Conservation (phyloP, 257 asterid species). For the Thymus mandschuricus region DNA sequence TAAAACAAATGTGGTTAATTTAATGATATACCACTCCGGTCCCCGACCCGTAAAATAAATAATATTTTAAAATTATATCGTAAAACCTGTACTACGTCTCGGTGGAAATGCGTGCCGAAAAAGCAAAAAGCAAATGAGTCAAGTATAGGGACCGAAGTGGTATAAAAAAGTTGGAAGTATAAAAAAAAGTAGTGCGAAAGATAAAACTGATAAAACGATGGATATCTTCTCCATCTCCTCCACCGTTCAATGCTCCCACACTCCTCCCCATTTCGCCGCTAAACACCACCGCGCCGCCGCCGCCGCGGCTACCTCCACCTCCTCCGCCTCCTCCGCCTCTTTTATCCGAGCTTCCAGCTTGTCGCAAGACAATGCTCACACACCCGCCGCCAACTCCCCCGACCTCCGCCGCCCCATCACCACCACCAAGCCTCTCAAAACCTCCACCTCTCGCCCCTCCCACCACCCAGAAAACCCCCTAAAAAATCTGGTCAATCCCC, state of each 20-base stretch:
- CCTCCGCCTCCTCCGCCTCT: conserved; percentile 26
- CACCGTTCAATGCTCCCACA: conserved; percentile 45
- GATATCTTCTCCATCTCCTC: conserved; percentile 50
- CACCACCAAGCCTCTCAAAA: conserved; percentile 48
- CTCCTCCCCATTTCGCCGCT: conserved; percentile 37
- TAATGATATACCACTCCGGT: too few species aligned
- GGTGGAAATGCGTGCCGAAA: too few species aligned
- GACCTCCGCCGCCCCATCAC: conserved; percentile 74
- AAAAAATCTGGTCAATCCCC: conserved; percentile 46
- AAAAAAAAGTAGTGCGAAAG: not conserved
- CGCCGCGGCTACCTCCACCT: conserved; percentile 21
- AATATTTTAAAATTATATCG: too few species aligned
- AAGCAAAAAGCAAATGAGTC: too few species aligned
- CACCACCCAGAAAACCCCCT: conserved; percentile 60
- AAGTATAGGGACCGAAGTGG: too few species aligned
- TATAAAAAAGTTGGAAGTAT: too few species aligned
- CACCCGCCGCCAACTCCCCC: conserved; percentile 41
- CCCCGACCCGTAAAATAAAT: too few species aligned
- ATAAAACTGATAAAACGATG: conserved; percentile 36
- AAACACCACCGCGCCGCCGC: conserved; percentile 39
- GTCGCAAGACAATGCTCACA: conserved; percentile 38
- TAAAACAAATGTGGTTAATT: too few species aligned
- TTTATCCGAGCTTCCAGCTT: conserved; percentile 39
- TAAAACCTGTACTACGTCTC: too few species aligned
- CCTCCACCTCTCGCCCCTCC: conserved; percentile 42